Evolutionary conservation across 1,139 yeast species (phyloP).

Genomic region (Pneumocystis oryctolagi): DNA sequence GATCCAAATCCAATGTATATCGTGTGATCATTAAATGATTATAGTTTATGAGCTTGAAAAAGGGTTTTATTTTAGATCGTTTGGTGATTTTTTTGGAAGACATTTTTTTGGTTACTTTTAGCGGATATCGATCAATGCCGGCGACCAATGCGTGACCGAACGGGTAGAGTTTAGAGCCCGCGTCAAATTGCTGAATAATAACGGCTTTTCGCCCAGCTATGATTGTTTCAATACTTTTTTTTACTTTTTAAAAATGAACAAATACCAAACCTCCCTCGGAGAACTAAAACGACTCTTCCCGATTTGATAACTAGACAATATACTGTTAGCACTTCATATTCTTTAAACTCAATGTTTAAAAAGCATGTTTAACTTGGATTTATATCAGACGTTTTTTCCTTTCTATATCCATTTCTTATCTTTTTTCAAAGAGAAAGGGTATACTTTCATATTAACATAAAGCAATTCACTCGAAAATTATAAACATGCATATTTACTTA

Average conservation of each 20-base stretch:
- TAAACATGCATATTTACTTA: background rate
- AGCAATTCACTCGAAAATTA: background rate
- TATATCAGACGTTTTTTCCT: background rate
- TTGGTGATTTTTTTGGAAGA: constrained; percentile 93
- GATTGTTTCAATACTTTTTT: background rate
- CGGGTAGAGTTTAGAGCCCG: constrained; percentile 97
- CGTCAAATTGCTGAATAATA: constrained; percentile 96
- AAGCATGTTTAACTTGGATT: background rate
- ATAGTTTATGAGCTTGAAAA: constrained; percentile 98
- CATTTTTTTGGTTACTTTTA: constrained; percentile 89
- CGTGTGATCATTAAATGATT: constrained; percentile 99
- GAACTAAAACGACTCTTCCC: background rate
- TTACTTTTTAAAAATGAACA: background rate
- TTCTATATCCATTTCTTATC: background rate
- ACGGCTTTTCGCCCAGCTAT: constrained; percentile 99
- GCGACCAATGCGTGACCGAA: constrained; percentile 99
- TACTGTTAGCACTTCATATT: background rate
- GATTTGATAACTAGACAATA: background rate
- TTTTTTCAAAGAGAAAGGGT: background rate
- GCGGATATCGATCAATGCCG: constrained; percentile 98
- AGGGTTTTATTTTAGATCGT: constrained; percentile 98
- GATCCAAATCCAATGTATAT: constrained; percentile 94
- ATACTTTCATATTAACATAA: background rate
- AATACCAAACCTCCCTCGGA: background rate
- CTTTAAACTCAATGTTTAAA: background rate